Conservation (phyloP, 257 asterid genomes). For the Solanum corneliomulleri region DNA sequence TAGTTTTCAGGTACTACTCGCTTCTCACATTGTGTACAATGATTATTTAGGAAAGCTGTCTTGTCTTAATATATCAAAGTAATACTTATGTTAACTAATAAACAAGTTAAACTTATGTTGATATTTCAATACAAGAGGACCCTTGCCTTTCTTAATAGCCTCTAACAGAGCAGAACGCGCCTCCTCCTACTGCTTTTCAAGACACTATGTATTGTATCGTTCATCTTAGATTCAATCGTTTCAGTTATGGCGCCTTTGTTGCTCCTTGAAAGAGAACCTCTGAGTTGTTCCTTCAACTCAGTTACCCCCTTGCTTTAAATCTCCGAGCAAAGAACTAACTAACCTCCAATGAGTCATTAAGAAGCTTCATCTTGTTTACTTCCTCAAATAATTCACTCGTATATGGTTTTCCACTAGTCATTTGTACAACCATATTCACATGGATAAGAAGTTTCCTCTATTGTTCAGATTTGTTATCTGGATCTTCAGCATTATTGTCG, state of each 20-base stretch:
- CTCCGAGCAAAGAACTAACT: conserved; percentile 19
- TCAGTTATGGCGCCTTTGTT: conserved; percentile 23
- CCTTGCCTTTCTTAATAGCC: background rate
- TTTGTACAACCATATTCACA: conserved; percentile 31
- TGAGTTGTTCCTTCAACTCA: conserved; percentile 27
- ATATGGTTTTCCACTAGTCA: conserved; percentile 47
- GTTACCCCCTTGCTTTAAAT: conserved; percentile 42
- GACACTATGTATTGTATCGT: conserved; percentile 16
- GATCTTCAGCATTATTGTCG: conserved; percentile 48
- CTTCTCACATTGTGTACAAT: too few relatives aligned
- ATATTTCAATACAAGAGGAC: too few relatives aligned
- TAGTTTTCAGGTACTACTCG: too few relatives aligned
- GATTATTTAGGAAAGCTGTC: too few relatives aligned
- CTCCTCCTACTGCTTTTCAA: conserved; percentile 17
- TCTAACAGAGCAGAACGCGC: conserved; percentile 6
- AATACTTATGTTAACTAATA: too few relatives aligned
- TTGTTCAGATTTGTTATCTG: conserved; percentile 20
- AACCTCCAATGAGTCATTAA: conserved; percentile 32
- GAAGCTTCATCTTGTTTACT: conserved; percentile 22
- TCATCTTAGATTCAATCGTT: conserved; percentile 40
- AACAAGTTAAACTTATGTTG: too few relatives aligned
- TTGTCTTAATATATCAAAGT: too few relatives aligned
- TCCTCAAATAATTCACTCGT: conserved; percentile 33
- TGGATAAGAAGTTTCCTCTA: conserved; percentile 31
- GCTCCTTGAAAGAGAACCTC: conserved; percentile 26